Base-by-base conservation (phyloP, 176 grass and related monocot genomes). In the Rhynchospora breviuscula region DNA sequence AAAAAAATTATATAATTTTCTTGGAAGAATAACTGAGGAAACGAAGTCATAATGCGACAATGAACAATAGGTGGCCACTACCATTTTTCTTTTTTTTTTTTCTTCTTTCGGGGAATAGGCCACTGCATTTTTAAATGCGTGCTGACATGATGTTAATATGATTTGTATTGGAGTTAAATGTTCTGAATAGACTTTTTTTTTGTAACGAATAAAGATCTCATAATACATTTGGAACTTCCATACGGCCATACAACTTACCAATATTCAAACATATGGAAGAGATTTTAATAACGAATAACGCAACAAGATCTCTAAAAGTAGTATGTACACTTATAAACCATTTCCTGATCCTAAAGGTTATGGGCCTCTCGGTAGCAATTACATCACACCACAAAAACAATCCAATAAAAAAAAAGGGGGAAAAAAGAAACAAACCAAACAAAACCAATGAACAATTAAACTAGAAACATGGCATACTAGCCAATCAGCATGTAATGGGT, bases 291-390 rank as follows among this genome's bases (percentile, higher is more conserved):
- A 49, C 8, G 2, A 53, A 45, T 66, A 82, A 68, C 17, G 11
- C 79, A 62, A 63, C 35, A 64, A 18, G 80, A 57, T 53, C 46
- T 66, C 60, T 82, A 81, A 63, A 81, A n/a, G 57, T 31, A 65
- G 59, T 82, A 82, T 82, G 45, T 82, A 82, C 80, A 82, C n/a
- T 82, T 65, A 67, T 17, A 68, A 33, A 82, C 54, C 61, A 31
- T 31, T 57, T 82, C 14, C 60, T 31, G 80, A 82, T 53, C 80
- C 73, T 78, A 78, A 49, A 17, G 67, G 43, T 46, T 18, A 71
- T 46, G 17, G 40, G 67, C 67, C 67, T 71, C 43, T 8, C 40
- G 8, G 44, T 43, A 57, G n/a, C 40, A 81, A 64, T 81, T 64
- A 81, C 35, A 67, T 51, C 46, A 82, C 35, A 82, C 45, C 12